phyloP scores from a whole-genome alignment of 2,329 filamentous ascomycete species.

The Colletotrichum eremochloae region DNA sequence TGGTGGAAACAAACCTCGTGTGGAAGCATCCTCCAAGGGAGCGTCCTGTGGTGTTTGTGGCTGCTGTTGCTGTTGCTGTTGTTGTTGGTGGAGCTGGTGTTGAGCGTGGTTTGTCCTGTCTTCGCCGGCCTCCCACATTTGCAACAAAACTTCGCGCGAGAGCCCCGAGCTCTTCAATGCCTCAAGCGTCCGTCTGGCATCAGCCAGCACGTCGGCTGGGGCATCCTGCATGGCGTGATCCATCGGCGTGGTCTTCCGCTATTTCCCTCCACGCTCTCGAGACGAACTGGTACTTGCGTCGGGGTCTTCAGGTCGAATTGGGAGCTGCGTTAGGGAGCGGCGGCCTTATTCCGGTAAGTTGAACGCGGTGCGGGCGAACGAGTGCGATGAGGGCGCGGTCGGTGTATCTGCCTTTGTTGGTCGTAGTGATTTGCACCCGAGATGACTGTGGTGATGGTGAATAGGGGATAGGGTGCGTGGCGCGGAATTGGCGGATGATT shows the following conservation, averaged over 20 bases:
- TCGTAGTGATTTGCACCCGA: not conserved
- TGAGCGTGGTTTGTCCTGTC: constrained; percentile 37
- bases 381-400: not conserved
- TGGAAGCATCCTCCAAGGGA: constrained; percentile 41
- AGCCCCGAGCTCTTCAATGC: constrained; percentile 60
- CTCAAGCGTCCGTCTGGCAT: constrained; percentile 61
- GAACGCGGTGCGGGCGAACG: constrained; percentile 6
- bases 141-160: constrained; percentile 55
- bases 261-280: constrained; percentile 10
- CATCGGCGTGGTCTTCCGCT: constrained; percentile 32
- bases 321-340: not conserved
- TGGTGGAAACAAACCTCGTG: constrained; percentile 30
- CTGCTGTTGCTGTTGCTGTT: not conserved
- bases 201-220: constrained; percentile 59
- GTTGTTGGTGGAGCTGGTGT: not conserved
- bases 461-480: not conserved
- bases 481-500: constrained; percentile 1
- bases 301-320: constrained; percentile 1
- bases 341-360: not conserved
- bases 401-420: constrained; percentile 1
- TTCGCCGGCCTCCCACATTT: constrained; percentile 44
- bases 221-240: constrained; percentile 48
- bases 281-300: constrained; percentile 3
- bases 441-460: not conserved
- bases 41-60: constrained; percentile 31